Base-by-base conservation (phyloP, 768 basidiomycete species). In the Polyporus arcularius region DNA sequence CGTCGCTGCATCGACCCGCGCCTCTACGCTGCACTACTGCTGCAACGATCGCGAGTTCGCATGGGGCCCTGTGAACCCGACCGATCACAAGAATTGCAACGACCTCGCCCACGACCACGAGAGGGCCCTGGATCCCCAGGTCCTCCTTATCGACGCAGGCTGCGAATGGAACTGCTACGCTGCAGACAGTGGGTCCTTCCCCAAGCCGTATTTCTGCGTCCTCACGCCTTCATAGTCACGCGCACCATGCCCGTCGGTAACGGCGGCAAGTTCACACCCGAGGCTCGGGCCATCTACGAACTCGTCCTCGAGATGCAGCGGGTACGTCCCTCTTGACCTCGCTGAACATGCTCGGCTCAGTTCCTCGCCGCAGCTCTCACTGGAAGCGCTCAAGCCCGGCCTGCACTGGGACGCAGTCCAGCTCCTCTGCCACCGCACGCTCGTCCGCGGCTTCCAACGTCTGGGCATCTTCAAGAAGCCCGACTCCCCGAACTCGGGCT, bases 211-310 rank as follows among this genome's bases (percentile, higher is more conserved):
- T 16, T 35, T 12, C 16, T 38, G 40, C 55, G 55, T 18, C 31
- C 39, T 11, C 18, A 11, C 30, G 4, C 32, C 6, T 51, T 7
- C 55, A n/a, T 18, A 78, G 79, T 79, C 48, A 79, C 92, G 1
- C 87, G 92, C 9, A 92, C 90, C 0, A 93, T 90, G 80, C 92
- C 92, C 14, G 85, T 97, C n/a, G 96, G 96, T 0, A 98, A 98
- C 67, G 88, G 89, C 3, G 96, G 96, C 0, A 90, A 84, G 68
- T 98, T 96, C 72, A 90, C 92, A 0, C 75, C 84, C 7, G 90
- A 93, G 72, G 89, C 91, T 0, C 82, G 81, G 31, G 88, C 82
- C 2, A 93, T 99, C 35, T 97, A 97, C 71, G 82, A 87, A 60
- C 82, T 97, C 43, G 96, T 98, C 1, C 78, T 92, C 26, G 84